Percentiles rank a stretch among this genome's conserved stretches.
phyloP scores from a whole-genome alignment of 306 rosid genomes.

The Coriaria nepalensis region DNA sequence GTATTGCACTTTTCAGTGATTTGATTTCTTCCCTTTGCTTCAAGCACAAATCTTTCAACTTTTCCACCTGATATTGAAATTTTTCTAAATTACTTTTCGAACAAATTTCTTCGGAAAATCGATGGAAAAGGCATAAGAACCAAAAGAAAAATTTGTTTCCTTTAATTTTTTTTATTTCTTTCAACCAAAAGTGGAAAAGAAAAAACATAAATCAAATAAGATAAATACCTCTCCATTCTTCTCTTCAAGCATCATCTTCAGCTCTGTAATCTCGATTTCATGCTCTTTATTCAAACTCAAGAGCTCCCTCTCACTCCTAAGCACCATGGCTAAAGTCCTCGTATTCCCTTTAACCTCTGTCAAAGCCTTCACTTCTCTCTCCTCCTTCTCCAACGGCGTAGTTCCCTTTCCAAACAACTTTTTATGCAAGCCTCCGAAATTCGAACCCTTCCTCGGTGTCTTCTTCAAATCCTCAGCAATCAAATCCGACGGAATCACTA shows the following conservation, averaged over 20 bases:
- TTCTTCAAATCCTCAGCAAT: slow-evolving; percentile 57
- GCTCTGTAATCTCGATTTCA: slow-evolving; percentile 39
- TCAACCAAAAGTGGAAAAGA: background rate
- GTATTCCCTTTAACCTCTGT: slow-evolving; percentile 85
- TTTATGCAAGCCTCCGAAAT: slow-evolving; percentile 47
- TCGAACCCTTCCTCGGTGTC: slow-evolving; percentile 42
- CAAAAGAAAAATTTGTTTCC: no score
- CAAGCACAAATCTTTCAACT: slow-evolving; percentile 86
- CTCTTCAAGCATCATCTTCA: slow-evolving; percentile 42
- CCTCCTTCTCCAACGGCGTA: slow-evolving; percentile 21
- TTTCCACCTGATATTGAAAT: slow-evolving; percentile 45
- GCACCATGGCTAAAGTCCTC: slow-evolving; percentile 82
- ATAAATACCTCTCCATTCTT: slow-evolving; percentile 63
- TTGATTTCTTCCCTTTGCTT: slow-evolving; percentile 93
- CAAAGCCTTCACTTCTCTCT: slow-evolving; percentile 65
- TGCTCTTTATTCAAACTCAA: slow-evolving; percentile 54
- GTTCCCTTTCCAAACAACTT: slow-evolving; percentile 63
- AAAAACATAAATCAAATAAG: background rate
- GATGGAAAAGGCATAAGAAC: no score
- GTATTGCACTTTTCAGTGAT: slow-evolving; percentile 57
- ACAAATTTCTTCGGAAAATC: no score
- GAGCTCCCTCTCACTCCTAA: slow-evolving; percentile 93
- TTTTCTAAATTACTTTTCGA: no score
- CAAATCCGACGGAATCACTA: slow-evolving; percentile 54
- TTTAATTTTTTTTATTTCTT: background rate